A percentile compares a stretch with the other conserved stretches of the same genome.
These are phyloP conservation scores for Ceratocystis albifundus DNA, from an alignment of 2,329 filamentous ascomycete species.

Conservation along the genomic window DNA sequence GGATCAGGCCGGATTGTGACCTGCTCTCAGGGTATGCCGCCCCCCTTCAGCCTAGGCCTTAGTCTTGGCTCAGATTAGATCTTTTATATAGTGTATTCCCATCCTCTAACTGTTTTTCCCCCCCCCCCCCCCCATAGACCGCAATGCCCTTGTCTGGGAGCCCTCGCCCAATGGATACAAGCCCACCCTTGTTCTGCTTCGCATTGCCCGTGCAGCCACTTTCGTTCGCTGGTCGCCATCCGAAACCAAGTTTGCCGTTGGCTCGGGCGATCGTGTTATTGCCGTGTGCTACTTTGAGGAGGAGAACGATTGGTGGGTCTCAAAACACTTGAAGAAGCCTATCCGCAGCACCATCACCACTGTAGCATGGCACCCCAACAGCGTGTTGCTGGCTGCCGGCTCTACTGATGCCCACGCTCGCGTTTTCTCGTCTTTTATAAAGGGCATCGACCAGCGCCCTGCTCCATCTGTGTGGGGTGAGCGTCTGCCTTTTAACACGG, in stretches of 20 bases:
- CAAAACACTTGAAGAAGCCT: conserved; percentile 98
- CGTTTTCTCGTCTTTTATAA: conserved; percentile 92
- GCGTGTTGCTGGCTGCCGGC: conserved; percentile 82
- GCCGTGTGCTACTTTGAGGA: conserved; percentile 98
- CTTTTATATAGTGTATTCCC: neutral
- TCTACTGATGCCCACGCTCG: conserved; percentile 95
- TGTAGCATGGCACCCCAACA: conserved; percentile 95
- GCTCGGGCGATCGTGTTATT: conserved; percentile 88
- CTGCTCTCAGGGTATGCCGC: conserved; percentile 71
- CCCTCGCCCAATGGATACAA: conserved; percentile 87
- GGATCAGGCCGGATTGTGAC: conserved; percentile 88
- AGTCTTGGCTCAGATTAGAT: neutral
- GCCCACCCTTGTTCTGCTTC: conserved; percentile 88
- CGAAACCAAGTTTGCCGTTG: conserved; percentile 94
- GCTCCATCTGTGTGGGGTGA: conserved; percentile 89
- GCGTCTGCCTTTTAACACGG: conserved; percentile 91
- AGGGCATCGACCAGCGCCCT: conserved; percentile 78
- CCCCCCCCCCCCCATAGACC: conserved; percentile 46
- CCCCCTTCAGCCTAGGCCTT: neutral
- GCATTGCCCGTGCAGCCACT: conserved; percentile 92
- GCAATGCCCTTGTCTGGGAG: conserved; percentile 97
- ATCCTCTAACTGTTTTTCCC: neutral
- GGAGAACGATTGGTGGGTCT: conserved; percentile 99
- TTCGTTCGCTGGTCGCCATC: conserved; percentile 96
- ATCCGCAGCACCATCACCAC: conserved; percentile 95